Percentiles rank a stretch among this genome's conserved stretches.
phyloP scores from a whole-genome alignment of 1,139 yeast species.

The Wickerhamomyces sp. region DNA sequence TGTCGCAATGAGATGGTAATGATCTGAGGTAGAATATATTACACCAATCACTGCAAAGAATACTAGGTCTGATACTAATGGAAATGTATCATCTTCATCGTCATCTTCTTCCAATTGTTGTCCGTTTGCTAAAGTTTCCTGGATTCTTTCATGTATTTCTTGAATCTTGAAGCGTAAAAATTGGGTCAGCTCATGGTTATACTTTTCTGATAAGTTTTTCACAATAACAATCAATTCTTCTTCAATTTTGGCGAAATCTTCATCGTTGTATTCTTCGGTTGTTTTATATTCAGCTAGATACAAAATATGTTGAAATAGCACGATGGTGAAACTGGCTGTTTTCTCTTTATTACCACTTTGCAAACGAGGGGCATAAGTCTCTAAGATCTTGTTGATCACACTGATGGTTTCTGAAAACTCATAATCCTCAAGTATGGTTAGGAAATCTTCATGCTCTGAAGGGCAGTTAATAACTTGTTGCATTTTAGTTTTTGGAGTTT shows the following conservation, averaged over 20 bases:
- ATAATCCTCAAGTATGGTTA: slow-evolving; percentile 32
- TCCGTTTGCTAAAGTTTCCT: slow-evolving; percentile 18
- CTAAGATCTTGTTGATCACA: slow-evolving; percentile 52
- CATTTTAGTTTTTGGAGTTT: slow-evolving; percentile 15
- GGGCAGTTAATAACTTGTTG: slow-evolving; percentile 47
- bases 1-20: slow-evolving; percentile 85
- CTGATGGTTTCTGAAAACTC: slow-evolving; percentile 41
- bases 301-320: slow-evolving; percentile 61
- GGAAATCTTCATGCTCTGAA: slow-evolving; percentile 46
- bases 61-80: slow-evolving; percentile 52
- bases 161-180: slow-evolving; percentile 44
- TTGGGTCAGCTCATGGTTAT: slow-evolving; percentile 59
- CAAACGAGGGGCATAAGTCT: slow-evolving; percentile 67
- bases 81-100: slow-evolving; percentile 21
- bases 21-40: slow-evolving; percentile 90
- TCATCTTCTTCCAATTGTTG: background rate
- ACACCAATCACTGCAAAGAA: slow-evolving; percentile 69
- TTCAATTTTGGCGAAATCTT: slow-evolving; percentile 29
- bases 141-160: slow-evolving; percentile 47
- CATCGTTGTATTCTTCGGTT: slow-evolving; percentile 21
- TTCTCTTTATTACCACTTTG: slow-evolving; percentile 81
- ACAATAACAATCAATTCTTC: slow-evolving; percentile 48
- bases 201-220: slow-evolving; percentile 59
- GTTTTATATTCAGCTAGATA: slow-evolving; percentile 38
- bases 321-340: slow-evolving; percentile 58